Base-by-base conservation (phyloP, 495 filamentous ascomycete genomes). In the Neurospora tetraspora region DNA sequence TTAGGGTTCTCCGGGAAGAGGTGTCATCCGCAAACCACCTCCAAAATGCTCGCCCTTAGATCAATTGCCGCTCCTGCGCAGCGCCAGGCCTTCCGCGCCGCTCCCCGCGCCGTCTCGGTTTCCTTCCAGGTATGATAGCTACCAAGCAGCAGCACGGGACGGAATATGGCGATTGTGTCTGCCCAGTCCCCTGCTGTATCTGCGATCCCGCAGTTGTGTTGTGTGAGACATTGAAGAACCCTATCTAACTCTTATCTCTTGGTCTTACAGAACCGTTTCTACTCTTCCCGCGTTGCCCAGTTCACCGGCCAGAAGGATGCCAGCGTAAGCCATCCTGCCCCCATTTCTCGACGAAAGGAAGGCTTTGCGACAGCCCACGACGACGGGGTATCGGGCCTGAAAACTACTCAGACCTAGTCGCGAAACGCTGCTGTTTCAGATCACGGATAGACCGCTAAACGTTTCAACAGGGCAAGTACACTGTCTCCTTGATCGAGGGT, bases 401-500 rank as follows among this genome's bases (percentile, higher is more conserved):
- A 84, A 84, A 84, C 86, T 79, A 82, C 82, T 82, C 84, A 86
- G 80, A 75, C 69, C 36, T 70, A 45, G 37, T 42, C 47, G 70
- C 31, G 53, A 39, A 27, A 40, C 61, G 10, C 42, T 47, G 16
- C 59, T 43, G 39, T 68, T 68, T 53, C 59, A 14, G 72, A 39
- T 39, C 38, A 40, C 40, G 36, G 43, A 65, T 65, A 36, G 53
- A 34, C 27, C 38, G 69, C 77, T 77, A 72, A 78, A 77, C 38
- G 14, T 68, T 16, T n/a, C 10, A 68, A 53, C 75, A 98, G 95
- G 96, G 95, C 78, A 93, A 93, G 82, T 99, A 92, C 88, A 93
- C 91, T 59, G 95, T 98, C 78, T 96, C 93, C 77, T 87, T 99
- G 82, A 99, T 99, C 76, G 96, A 99, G 86, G 96, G 96, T 85